Conservation (phyloP, 768 basidiomycete genomes). For the Termitomyces titanicus region DNA sequence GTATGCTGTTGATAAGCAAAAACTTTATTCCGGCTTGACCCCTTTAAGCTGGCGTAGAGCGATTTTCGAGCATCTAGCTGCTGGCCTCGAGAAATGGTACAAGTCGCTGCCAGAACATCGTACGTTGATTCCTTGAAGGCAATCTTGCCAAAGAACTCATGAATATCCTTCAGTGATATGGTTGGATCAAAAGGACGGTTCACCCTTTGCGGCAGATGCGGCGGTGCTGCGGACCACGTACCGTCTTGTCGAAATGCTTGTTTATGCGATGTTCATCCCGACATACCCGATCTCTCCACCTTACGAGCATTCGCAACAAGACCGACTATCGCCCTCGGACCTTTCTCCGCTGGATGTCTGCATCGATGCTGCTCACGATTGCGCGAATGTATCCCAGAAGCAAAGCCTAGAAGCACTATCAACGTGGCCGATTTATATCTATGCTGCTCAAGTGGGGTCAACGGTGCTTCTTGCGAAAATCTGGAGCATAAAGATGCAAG, state of each 20-base stretch:
- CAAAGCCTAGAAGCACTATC: conserved; percentile 43
- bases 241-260: conserved; percentile 59
- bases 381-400: conserved; percentile 54
- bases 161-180: conserved; percentile 46
- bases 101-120: conserved; percentile 65
- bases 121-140: conserved; percentile 28
- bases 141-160: background rate
- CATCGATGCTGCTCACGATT: conserved; percentile 57
- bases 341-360: conserved; percentile 55
- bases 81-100: conserved; percentile 69
- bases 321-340: conserved; percentile 24
- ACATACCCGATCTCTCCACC: conserved; percentile 10
- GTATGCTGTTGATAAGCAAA: conserved; percentile 73
- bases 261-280: conserved; percentile 58
- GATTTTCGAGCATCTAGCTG: conserved; percentile 64
- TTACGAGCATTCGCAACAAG: background rate
- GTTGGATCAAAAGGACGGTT: conserved; percentile 49
- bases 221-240: conserved; percentile 56
- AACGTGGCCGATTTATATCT: conserved; percentile 38
- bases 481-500: conserved; percentile 55
- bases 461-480: conserved; percentile 50
- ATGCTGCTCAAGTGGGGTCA: conserved; percentile 46
- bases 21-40: conserved; percentile 48
- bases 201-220: conserved; percentile 51
- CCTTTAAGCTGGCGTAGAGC: conserved; percentile 51